These are phyloP conservation scores for Ceratobasidium sp. DNA, from an alignment of 1,284 basidiomycete genomes.

Conservation along the genomic window DNA sequence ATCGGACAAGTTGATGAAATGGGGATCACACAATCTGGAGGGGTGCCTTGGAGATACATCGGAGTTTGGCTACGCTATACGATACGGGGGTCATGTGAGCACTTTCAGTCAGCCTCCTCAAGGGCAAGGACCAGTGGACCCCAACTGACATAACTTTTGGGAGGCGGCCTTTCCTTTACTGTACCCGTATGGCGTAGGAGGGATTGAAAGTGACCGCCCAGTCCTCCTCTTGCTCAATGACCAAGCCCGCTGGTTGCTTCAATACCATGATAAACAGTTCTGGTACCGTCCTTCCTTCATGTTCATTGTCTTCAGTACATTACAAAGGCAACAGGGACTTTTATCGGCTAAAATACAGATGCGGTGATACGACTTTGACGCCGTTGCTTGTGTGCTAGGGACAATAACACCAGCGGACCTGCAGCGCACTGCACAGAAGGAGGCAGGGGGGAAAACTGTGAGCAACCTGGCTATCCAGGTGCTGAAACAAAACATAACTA, in stretches of 20 bases:
- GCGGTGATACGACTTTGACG: conserved; percentile 43
- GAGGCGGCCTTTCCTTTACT: conserved; percentile 58
- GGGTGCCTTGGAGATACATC: not conserved
- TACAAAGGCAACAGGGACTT: conserved; percentile 51
- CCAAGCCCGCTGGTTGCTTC: conserved; percentile 60
- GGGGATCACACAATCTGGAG: conserved; percentile 28
- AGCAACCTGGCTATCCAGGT: conserved; percentile 33
- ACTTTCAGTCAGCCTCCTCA: conserved; percentile 18
- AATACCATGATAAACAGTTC: conserved; percentile 59
- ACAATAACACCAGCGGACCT: conserved; percentile 42
- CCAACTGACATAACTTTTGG: conserved; percentile 49
- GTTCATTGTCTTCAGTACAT: conserved; percentile 59
- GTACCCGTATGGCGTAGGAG: conserved; percentile 63
- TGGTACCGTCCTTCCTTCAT: conserved; percentile 56
- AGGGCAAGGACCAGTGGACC: not conserved
- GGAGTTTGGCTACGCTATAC: conserved; percentile 43
- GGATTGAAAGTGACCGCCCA: conserved; percentile 56
- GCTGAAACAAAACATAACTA: conserved; percentile 44
- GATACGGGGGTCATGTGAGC: conserved; percentile 42
- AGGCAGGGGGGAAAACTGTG: not conserved
- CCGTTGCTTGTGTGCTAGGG: not conserved
- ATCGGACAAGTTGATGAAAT: not conserved
- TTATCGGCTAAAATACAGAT: conserved; percentile 50
- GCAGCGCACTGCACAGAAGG: conserved; percentile 46
- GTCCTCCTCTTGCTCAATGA: conserved; percentile 54